These are phyloP conservation scores for Lentinus tigrinus DNA, from an alignment of 768 basidiomycete species.

Conservation along the genomic window DNA sequence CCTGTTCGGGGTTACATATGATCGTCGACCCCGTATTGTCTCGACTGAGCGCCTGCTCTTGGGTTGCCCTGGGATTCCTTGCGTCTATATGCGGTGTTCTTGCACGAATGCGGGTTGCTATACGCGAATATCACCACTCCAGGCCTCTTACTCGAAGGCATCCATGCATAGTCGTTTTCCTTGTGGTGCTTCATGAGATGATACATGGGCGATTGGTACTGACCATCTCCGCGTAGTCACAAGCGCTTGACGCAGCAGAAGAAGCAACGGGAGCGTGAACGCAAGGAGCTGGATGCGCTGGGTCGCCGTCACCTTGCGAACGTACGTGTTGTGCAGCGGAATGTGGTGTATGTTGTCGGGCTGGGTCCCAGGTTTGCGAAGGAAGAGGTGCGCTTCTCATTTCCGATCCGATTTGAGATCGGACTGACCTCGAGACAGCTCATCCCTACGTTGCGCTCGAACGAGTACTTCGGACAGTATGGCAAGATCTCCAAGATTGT, in stretches of 20 bases:
- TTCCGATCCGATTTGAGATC: constrained; percentile 7
- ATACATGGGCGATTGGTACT: background rate
- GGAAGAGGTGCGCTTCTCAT: constrained; percentile 75
- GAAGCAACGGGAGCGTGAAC: constrained; percentile 90
- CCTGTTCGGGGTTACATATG: no score
- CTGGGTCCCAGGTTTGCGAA: constrained; percentile 93
- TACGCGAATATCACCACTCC: background rate
- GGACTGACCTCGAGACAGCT: constrained; percentile 41
- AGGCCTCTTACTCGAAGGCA: no score
- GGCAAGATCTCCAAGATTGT: constrained; percentile 97
- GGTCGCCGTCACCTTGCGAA: constrained; percentile 86
- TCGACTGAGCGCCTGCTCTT: background rate
- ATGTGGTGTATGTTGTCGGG: constrained; percentile 94
- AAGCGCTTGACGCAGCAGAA: constrained; percentile 95
- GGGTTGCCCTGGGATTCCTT: background rate
- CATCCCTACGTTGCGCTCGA: constrained; percentile 88
- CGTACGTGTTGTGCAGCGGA: constrained; percentile 94
- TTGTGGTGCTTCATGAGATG: background rate
- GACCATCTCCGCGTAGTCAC: constrained; percentile 54
- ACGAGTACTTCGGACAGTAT: constrained; percentile 98
- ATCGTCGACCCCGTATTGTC: constrained; percentile 1
- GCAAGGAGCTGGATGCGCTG: constrained; percentile 88
- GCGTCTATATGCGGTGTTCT: background rate
- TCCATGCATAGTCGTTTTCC: background rate
- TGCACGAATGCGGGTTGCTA: background rate